Evolutionary conservation across 192 early-diverging fungal species (phyloP).

Genomic region (Pilaira anomala): DNA sequence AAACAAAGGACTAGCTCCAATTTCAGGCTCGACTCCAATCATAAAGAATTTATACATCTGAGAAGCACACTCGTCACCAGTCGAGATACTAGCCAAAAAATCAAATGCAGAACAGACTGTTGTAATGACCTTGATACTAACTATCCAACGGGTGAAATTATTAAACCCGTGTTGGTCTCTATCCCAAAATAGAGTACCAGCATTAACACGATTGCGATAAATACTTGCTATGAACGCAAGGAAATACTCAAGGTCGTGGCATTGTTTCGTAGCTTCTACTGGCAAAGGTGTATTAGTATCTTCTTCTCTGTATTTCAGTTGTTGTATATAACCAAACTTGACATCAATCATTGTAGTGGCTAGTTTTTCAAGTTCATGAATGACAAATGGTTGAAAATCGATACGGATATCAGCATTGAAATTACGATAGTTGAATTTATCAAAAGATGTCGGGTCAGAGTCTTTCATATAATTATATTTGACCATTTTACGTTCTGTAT

Average conservation of each 20-base stretch:
- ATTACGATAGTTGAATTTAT: neutral
- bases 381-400: constrained; percentile 50
- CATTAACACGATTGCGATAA: constrained; percentile 74
- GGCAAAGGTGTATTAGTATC: constrained; percentile 39
- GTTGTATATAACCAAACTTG: constrained; percentile 55
- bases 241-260: constrained; percentile 67
- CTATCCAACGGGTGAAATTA: constrained; percentile 63
- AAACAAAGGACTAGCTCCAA: constrained; percentile 42
- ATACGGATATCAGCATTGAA: constrained; percentile 16
- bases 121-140: constrained; percentile 54
- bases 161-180: constrained; percentile 51
- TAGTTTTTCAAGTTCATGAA: constrained; percentile 49
- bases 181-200: constrained; percentile 69
- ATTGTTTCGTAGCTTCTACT: constrained; percentile 16
- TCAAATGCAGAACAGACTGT: constrained; percentile 73
- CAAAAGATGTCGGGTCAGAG: neutral
- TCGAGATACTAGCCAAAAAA: constrained; percentile 79
- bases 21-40: constrained; percentile 18
- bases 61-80: constrained; percentile 65
- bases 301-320: constrained; percentile 69
- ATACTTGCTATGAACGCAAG: constrained; percentile 70
- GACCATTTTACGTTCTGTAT: neutral
- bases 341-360: constrained; percentile 51
- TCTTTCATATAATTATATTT: neutral
- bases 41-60: constrained; percentile 57